Conservation (phyloP, 1,284 basidiomycete species). For the Golubevia pallescens region DNA sequence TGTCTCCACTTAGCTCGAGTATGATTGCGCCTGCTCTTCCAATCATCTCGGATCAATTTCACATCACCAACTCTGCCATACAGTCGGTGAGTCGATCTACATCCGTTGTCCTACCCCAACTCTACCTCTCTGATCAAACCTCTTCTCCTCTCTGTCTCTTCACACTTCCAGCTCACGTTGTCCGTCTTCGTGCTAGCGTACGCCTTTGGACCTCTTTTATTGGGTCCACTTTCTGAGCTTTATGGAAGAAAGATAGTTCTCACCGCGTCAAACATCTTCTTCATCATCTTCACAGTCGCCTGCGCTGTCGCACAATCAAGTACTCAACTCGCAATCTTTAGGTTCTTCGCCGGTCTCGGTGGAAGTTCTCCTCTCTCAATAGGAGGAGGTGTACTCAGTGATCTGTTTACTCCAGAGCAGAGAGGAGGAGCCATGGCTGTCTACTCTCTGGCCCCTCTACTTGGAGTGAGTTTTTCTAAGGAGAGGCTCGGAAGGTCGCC, state of each 20-base stretch:
- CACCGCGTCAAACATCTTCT: constrained; percentile 39
- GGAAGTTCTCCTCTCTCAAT: constrained; percentile 25
- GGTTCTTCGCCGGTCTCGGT: constrained; percentile 37
- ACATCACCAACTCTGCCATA: constrained; percentile 21
- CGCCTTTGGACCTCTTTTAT: constrained; percentile 30
- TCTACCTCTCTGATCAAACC: no score
- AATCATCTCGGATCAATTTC: constrained; percentile 29
- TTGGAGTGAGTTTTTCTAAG: no score
- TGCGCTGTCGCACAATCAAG: constrained; percentile 34
- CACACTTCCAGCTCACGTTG: constrained; percentile 25
- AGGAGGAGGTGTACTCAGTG: constrained; percentile 29
- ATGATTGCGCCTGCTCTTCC: constrained; percentile 55
- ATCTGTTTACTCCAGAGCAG: constrained; percentile 27
- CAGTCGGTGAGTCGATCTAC: constrained; percentile 16
- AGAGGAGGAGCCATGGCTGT: constrained; percentile 32
- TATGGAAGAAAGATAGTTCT: constrained; percentile 44
- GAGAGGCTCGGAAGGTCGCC: no score
- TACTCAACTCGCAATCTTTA: constrained; percentile 31
- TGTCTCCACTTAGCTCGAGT: constrained; percentile 43
- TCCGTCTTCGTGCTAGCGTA: constrained; percentile 47
- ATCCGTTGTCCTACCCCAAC: no score
- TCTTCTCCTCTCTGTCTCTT: background rate
- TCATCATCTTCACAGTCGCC: constrained; percentile 43
- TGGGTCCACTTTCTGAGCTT: constrained; percentile 48
- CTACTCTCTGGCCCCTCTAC: constrained; percentile 21